Evolutionary conservation across 345 rosid genomes (phyloP).

Genomic region (Populus tremula): DNA sequence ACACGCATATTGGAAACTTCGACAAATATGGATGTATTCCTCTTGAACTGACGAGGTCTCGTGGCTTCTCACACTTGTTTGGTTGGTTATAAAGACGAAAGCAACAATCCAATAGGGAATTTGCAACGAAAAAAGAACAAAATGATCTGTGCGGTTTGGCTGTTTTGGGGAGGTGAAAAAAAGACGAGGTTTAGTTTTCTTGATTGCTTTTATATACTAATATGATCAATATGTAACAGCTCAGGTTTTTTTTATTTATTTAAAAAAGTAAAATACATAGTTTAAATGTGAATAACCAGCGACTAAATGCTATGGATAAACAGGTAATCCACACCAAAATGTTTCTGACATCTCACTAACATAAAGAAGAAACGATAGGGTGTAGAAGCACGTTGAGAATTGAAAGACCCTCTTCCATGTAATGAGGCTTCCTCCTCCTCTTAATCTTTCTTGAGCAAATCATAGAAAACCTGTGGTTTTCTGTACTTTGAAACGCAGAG

Average conservation of each 20-base stretch:
- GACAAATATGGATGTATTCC: too few species aligned
- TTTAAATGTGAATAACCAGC: not conserved
- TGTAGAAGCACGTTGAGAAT: not conserved
- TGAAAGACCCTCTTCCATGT: not conserved
- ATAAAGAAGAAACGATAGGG: not conserved
- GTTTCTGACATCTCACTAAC: not conserved
- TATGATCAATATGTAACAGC: not conserved
- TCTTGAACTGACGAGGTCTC: too few species aligned
- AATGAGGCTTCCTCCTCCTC: not conserved
- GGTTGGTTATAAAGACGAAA: too few species aligned
- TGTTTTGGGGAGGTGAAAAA: too few species aligned
- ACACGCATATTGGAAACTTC: too few species aligned
- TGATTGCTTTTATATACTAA: not conserved
- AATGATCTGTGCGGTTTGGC: too few species aligned
- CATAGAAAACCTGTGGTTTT: constrained; percentile 53
- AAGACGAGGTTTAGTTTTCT: too few species aligned
- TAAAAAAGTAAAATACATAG: not conserved
- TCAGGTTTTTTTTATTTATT: not conserved
- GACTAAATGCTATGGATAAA: not conserved
- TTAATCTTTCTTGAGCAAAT: constrained; percentile 38
- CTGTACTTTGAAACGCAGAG: constrained; percentile 34
- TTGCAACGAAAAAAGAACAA: too few species aligned
- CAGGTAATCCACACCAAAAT: not conserved
- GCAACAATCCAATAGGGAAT: too few species aligned
- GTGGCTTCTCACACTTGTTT: too few species aligned